Percentiles rank a stretch among this genome's conserved stretches.
Evolutionary conservation across 2,329 filamentous ascomycete species (phyloP).

Genomic region (Ceratocystis alfenasii): DNA sequence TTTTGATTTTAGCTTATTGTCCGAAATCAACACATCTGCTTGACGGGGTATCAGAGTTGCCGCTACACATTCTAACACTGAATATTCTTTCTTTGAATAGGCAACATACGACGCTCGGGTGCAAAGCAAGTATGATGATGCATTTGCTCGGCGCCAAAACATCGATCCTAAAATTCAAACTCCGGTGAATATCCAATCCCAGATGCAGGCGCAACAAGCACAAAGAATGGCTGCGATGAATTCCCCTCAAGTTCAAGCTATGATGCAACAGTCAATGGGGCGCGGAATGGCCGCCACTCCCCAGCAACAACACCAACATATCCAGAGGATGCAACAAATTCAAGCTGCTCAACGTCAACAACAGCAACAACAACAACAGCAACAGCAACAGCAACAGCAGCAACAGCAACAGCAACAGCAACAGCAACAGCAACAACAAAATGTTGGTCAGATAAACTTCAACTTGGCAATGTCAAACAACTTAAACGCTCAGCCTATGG

Average conservation of each 20-base stretch:
- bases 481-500: conserved; percentile 24
- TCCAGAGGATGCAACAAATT: conserved; percentile 21
- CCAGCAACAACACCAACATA: conserved; percentile 22
- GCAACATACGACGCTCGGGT: conserved; percentile 41
- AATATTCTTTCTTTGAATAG: conserved; percentile 28
- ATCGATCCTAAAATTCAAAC: conserved; percentile 37
- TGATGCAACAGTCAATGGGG: conserved; percentile 24
- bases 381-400: conserved; percentile 28
- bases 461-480: conserved; percentile 2
- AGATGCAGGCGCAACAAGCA: conserved; percentile 10
- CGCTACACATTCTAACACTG: conserved; percentile 3
- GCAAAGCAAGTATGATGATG: conserved; percentile 36
- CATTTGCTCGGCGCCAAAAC: conserved; percentile 40
- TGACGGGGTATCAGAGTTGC: background rate
- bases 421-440: conserved; percentile 26
- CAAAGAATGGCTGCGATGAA: background rate
- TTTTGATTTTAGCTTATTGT: background rate
- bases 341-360: conserved; percentile 27
- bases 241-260: conserved; percentile 9
- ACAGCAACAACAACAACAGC: conserved; percentile 22
- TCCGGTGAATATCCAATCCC: conserved; percentile 3
- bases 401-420: conserved; percentile 29
- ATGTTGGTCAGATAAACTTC: conserved; percentile 28
- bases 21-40: background rate
- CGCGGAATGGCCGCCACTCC: conserved; percentile 27